A percentile compares a stretch with the other conserved stretches of the same genome.
phyloP scores from a whole-genome alignment of 768 basidiomycete species.

The Mycena rebaudengoi region DNA sequence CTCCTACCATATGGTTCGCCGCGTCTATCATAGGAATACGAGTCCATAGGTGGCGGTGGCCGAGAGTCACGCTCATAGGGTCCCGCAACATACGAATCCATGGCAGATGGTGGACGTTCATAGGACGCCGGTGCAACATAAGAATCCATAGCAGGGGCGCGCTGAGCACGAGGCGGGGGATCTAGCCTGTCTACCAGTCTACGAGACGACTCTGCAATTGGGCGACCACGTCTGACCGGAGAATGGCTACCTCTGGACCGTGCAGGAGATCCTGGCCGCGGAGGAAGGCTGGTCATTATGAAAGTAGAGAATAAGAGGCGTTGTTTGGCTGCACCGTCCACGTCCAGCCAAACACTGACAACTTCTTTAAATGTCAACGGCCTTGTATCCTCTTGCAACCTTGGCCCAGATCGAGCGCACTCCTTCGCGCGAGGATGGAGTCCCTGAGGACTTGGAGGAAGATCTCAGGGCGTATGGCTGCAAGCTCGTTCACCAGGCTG shows the following conservation, averaged over 20 bases:
- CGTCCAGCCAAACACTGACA: neutral
- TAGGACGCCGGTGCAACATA: slow-evolving; percentile 18
- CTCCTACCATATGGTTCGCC: too few species aligned
- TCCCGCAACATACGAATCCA: slow-evolving; percentile 18
- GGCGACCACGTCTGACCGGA: neutral
- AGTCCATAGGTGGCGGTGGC: neutral
- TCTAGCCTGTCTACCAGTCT: slow-evolving; percentile 20
- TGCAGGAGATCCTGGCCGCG: slow-evolving; percentile 5
- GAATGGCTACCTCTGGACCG: neutral
- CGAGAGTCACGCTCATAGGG: slow-evolving; percentile 15
- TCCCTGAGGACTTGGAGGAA: slow-evolving; percentile 83
- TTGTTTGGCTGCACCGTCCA: neutral
- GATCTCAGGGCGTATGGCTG: slow-evolving; percentile 92
- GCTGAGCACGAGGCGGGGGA: neutral
- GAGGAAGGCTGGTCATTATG: slow-evolving; percentile 3
- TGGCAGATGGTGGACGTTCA: slow-evolving; percentile 1
- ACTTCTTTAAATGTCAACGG: slow-evolving; percentile 49
- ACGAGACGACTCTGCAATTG: neutral
- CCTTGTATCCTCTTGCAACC: slow-evolving; percentile 85
- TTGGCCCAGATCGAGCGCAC: slow-evolving; percentile 79
- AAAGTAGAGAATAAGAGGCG: neutral
- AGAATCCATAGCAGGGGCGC: slow-evolving; percentile 7
- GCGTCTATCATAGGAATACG: too few species aligned
- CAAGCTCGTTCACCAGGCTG: slow-evolving; percentile 95
- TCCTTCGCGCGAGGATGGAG: slow-evolving; percentile 84